phyloP scores from a whole-genome alignment of 2,329 filamentous ascomycete species.

The Colletotrichum brevisporum region DNA sequence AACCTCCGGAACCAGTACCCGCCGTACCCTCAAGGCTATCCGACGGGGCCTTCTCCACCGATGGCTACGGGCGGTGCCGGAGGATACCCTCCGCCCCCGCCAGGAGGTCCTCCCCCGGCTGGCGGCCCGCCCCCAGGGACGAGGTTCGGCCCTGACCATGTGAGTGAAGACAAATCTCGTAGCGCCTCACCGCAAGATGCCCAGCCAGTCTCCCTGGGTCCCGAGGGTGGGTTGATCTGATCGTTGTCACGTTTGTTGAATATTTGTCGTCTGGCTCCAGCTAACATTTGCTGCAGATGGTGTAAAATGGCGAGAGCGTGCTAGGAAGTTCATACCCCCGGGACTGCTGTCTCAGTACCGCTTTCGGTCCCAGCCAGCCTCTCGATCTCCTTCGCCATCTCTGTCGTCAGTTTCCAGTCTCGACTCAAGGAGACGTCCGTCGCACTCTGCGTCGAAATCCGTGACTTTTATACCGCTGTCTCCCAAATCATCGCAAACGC shows the following conservation, averaged over 20 bases:
- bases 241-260: slow-evolving; percentile 36
- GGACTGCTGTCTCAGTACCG: slow-evolving; percentile 15
- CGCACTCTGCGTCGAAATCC: slow-evolving; percentile 52
- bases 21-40: slow-evolving; percentile 59
- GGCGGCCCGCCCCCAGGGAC: slow-evolving; percentile 39
- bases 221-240: slow-evolving; percentile 43
- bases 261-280: not conserved
- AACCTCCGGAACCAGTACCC: slow-evolving; percentile 52
- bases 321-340: slow-evolving; percentile 28
- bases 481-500: slow-evolving; percentile 62
- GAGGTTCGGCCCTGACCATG: slow-evolving; percentile 57
- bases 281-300: slow-evolving; percentile 45
- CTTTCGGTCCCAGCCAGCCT: slow-evolving; percentile 25
- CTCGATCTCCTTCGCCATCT: slow-evolving; percentile 27
- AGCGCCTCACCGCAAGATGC: slow-evolving; percentile 41
- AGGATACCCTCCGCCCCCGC: slow-evolving; percentile 50
- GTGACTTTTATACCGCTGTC: slow-evolving; percentile 65
- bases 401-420: slow-evolving; percentile 33
- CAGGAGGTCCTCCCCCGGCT: slow-evolving; percentile 40
- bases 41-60: slow-evolving; percentile 46
- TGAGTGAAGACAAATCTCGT: slow-evolving; percentile 55
- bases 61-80: slow-evolving; percentile 42
- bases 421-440: slow-evolving; percentile 14
- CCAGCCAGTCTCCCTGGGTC: slow-evolving; percentile 37
- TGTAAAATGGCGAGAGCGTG: slow-evolving; percentile 45